Conservation (phyloP, 1,139 yeast genomes). For the Candida sp. region DNA sequence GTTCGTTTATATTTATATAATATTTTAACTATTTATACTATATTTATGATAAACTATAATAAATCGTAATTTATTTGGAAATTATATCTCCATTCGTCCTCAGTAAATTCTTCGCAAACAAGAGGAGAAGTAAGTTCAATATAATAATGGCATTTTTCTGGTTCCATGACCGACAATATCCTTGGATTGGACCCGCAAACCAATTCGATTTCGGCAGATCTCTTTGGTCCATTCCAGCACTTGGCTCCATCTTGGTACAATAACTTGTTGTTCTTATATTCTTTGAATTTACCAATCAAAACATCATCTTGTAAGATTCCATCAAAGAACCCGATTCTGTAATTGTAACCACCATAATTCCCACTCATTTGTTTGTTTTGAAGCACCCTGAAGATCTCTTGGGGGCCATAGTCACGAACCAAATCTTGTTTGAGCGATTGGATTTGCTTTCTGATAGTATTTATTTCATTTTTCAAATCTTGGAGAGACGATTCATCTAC, state of each 20-base stretch:
- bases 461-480: slow-evolving; percentile 13
- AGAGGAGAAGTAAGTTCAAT: slow-evolving; percentile 66
- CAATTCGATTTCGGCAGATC: slow-evolving; percentile 65
- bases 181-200: slow-evolving; percentile 62
- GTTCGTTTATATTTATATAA: no score
- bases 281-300: slow-evolving; percentile 52
- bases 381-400: slow-evolving; percentile 62
- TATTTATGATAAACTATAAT: slow-evolving; percentile 7
- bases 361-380: slow-evolving; percentile 46
- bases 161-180: slow-evolving; percentile 71
- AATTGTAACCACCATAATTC: slow-evolving; percentile 66
- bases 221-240: slow-evolving; percentile 94
- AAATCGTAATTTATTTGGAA: slow-evolving; percentile 26
- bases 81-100: slow-evolving; percentile 22
- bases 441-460: slow-evolving; percentile 16
- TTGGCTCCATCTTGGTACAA: slow-evolving; percentile 62
- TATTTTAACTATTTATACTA: not conserved
- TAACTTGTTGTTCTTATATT: slow-evolving; percentile 30
- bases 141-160: slow-evolving; percentile 80
- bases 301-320: slow-evolving; percentile 59
- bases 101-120: slow-evolving; percentile 50
- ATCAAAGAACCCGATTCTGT: slow-evolving; percentile 59
- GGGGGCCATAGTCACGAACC: slow-evolving; percentile 50
- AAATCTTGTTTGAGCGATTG: slow-evolving; percentile 15
- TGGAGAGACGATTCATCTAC: slow-evolving; percentile 8